These are phyloP conservation scores for Trifolium pratense DNA, from an alignment of 306 rosid genomes.

Conservation along the genomic window DNA sequence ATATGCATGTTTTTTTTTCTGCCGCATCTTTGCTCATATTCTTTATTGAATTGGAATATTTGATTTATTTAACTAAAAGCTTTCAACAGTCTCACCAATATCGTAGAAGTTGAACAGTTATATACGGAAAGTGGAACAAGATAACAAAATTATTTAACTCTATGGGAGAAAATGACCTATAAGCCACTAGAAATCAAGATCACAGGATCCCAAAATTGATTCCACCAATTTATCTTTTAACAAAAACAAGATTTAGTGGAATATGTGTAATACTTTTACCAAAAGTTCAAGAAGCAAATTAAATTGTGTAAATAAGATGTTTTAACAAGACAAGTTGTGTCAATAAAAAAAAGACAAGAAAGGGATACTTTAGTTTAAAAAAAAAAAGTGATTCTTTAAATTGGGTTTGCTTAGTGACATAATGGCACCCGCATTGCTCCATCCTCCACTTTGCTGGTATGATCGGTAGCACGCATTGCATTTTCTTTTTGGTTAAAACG, in stretches of 20 bases:
- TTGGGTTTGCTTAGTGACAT: constrained; percentile 18
- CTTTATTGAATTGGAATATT: constrained; percentile 16
- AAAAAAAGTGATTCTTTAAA: too few relatives aligned
- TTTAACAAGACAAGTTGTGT: too few relatives aligned
- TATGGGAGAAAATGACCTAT: constrained; percentile 3
- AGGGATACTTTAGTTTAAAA: too few relatives aligned
- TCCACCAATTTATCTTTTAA: constrained; percentile 18
- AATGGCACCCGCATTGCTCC: constrained; percentile 15
- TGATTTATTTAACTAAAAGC: neutral
- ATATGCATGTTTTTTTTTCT: neutral
- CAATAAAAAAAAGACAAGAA: too few relatives aligned
- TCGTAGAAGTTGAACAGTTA: neutral
- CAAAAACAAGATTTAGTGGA: constrained; percentile 33
- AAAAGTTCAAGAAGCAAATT: constrained; percentile 25
- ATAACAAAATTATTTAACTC: neutral
- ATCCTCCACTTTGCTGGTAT: constrained; percentile 10
- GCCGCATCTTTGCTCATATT: neutral
- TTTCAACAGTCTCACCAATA: neutral
- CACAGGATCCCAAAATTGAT: constrained; percentile 33
- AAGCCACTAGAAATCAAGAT: constrained; percentile 11
- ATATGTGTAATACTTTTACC: constrained; percentile 40
- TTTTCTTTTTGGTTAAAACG: too few relatives aligned
- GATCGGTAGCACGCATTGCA: neutral
- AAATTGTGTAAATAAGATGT: neutral
- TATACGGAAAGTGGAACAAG: neutral